Evolutionary conservation across 371 early-diverging fungal genomes (phyloP).

Genomic region (Furculomyces boomerangus): DNA sequence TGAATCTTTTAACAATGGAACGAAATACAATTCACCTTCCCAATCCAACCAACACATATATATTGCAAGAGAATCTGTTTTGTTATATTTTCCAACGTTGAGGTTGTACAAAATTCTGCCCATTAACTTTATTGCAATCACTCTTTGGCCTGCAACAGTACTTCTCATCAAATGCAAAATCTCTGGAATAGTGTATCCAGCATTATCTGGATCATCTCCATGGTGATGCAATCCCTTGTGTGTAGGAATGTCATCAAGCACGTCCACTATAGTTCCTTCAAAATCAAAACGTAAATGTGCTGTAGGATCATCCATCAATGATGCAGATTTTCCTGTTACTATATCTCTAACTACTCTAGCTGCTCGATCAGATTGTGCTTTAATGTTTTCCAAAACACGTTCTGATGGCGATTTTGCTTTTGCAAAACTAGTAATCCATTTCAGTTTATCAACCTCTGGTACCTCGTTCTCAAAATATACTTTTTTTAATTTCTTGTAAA

Average conservation of each 20-base stretch:
- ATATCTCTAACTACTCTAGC: slow-evolving; percentile 3
- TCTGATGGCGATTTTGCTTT: slow-evolving; percentile 24
- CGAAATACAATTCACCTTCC: slow-evolving; percentile 20
- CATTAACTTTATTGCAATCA: slow-evolving; percentile 43
- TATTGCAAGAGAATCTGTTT: slow-evolving; percentile 7
- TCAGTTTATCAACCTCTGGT: slow-evolving; percentile 19
- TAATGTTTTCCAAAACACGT: slow-evolving; percentile 6
- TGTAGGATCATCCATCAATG: slow-evolving; percentile 6
- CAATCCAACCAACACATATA: slow-evolving; percentile 18
- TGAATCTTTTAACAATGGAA: slow-evolving; percentile 7
- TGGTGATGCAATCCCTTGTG: slow-evolving; percentile 74
- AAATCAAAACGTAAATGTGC: slow-evolving; percentile 53
- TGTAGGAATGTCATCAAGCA: slow-evolving; percentile 29
- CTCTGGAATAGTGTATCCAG: slow-evolving; percentile 78
- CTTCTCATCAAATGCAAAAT: slow-evolving; percentile 61
- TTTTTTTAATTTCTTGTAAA: slow-evolving; percentile 14
- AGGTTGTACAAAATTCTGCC: slow-evolving; percentile 37
- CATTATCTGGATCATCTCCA: slow-evolving; percentile 57
- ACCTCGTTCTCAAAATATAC: slow-evolving; percentile 15
- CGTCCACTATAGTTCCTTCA: slow-evolving; percentile 41
- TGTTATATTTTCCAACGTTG: slow-evolving; percentile 18
- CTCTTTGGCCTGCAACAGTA: slow-evolving; percentile 62
- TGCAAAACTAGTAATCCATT: slow-evolving; percentile 21
- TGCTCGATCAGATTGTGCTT: slow-evolving; percentile 3
- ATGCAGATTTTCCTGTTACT: not conserved